Evolutionary conservation across 306 rosid genomes (phyloP), one percentile per base, ranked within the genome.

Genomic region (Chamaecrista fasciculata): DNA sequence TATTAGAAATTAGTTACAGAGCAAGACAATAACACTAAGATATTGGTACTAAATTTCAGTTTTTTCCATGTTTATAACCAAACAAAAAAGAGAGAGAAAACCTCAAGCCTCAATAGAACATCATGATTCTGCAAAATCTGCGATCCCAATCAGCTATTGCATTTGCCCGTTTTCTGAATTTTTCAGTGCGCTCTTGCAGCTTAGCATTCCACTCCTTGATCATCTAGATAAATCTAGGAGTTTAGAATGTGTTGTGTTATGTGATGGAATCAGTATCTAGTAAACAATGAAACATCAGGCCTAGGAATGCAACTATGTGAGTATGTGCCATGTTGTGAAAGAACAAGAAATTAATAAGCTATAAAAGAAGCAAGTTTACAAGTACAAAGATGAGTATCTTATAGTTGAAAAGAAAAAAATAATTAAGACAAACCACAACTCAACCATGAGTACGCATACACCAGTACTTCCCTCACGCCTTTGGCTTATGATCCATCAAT

Each of bases 81-180:
- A 61, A 36, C 3, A 53, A 56, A n/a, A n/a, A n/a, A n/a, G n/a
- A n/a, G n/a, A 49, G 49, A 69, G 40, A 79, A 31, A 37, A 92
- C 98, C 98, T 92, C 96, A 49, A 92, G 95, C 77, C 82, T 81
- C 67, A 89, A 87, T 28, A 92, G 83, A 67, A 92, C 88, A 79
- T 92, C 95, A 50, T 96, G 95, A 70, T 92, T 87, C 42, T 84
- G 89, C 87, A 92, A 81, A 71, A 92, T 92, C 96, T 87, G 69
- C 89, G 79, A 81, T 91, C 97, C 98, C 98, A 94, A 60, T 88
- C 97, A 52, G 95, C 94, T 67, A 90, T 90, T 0, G 96, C 96
- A 84, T 86, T 94, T 57, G 98, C 97, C 80, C 90, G 97, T 84
- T 94, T 94, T 55, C 96, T 86, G 71, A 94, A 94, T 42, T 90